Evolutionary conservation across 768 basidiomycete genomes (phyloP).

Genomic region (Trametes cingulata): DNA sequence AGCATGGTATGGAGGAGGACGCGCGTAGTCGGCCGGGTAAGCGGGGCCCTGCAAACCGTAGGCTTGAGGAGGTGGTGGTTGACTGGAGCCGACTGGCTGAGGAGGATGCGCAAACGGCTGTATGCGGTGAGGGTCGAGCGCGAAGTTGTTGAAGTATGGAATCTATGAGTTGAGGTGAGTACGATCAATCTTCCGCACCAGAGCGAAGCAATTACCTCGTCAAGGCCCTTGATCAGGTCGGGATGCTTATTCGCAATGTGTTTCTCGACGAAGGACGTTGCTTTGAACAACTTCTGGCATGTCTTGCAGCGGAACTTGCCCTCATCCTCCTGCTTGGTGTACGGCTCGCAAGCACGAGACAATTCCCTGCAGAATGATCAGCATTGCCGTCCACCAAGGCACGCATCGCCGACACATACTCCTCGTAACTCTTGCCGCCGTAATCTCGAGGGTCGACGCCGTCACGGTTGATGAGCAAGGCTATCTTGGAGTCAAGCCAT

Average conservation of each 20-base stretch:
- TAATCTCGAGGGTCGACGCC: constrained; percentile 85
- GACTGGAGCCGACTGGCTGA: constrained; percentile 60
- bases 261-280: constrained; percentile 95
- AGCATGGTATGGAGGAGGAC: constrained; percentile 47
- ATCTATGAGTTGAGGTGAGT: constrained; percentile 47
- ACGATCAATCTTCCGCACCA: background rate
- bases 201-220: constrained; percentile 61
- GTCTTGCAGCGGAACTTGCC: constrained; percentile 96
- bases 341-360: constrained; percentile 71
- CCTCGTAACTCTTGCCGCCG: constrained; percentile 86
- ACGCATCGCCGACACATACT: constrained; percentile 53
- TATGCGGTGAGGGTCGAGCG: constrained; percentile 92
- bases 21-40: constrained; percentile 34
- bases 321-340: constrained; percentile 94
- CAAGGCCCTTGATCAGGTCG: constrained; percentile 78
- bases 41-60: constrained; percentile 74
- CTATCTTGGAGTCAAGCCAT: constrained; percentile 84
- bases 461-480: constrained; percentile 74
- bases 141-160: constrained; percentile 93
- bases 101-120: constrained; percentile 84
- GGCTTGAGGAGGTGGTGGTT: constrained; percentile 80
- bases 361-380: constrained; percentile 60
- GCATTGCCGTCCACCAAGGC: constrained; percentile 10
- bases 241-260: constrained; percentile 95
- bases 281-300: constrained; percentile 97